Conservation (phyloP, 805 yeast species). For the Myxozyma geophila region DNA sequence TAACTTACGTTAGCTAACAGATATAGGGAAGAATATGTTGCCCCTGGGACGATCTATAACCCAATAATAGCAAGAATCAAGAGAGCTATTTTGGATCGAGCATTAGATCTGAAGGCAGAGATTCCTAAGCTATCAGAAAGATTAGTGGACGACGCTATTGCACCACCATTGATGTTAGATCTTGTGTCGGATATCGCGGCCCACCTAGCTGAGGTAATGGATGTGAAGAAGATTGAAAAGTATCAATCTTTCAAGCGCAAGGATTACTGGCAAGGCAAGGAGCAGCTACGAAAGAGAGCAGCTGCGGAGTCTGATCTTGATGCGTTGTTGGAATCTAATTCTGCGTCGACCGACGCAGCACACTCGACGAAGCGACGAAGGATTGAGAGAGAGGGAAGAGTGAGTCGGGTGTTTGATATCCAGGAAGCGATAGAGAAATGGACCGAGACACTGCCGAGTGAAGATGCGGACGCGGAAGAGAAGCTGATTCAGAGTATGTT, state of each 20-base stretch:
- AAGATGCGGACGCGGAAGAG: constrained; percentile 16
- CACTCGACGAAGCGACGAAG: background rate
- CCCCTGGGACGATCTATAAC: constrained; percentile 42
- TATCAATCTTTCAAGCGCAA: constrained; percentile 26
- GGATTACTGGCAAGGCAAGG: constrained; percentile 8
- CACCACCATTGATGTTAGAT: constrained; percentile 23
- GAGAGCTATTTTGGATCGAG: constrained; percentile 42
- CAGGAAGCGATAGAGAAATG: constrained; percentile 17
- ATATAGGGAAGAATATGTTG: constrained; percentile 29
- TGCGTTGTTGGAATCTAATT: constrained; percentile 15
- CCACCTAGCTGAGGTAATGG: constrained; percentile 12
- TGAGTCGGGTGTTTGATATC: constrained; percentile 6
- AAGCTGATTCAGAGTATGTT: constrained; percentile 9
- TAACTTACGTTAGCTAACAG: constrained; percentile 7
- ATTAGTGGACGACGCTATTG: constrained; percentile 1
- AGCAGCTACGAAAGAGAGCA: constrained; percentile 6
- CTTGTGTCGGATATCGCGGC: constrained; percentile 13
- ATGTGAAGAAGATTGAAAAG: constrained; percentile 27
- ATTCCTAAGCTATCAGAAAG: constrained; percentile 10
- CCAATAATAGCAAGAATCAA: constrained; percentile 39
- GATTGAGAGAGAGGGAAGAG: background rate
- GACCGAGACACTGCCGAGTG: constrained; percentile 6
- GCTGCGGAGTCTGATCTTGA: constrained; percentile 13
- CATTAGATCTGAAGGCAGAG: constrained; percentile 44
- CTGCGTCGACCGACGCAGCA: background rate